Evolutionary conservation across 345 rosid species (phyloP).

Genomic region (Odontarrhena argentea): DNA sequence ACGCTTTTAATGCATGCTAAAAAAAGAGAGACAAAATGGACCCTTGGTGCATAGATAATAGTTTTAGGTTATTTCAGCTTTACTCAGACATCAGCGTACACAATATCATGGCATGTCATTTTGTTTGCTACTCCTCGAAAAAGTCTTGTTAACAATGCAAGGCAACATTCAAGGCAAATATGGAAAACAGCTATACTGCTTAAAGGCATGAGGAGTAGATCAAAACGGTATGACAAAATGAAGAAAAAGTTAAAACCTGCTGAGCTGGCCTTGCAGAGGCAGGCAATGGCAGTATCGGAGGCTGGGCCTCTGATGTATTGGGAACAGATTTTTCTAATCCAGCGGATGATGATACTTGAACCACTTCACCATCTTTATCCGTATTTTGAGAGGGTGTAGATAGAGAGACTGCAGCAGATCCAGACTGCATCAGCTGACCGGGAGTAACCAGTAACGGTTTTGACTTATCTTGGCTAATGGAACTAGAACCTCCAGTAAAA

Average conservation of each 20-base stretch:
- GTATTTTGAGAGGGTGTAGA: constrained; percentile 51
- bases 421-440: constrained; percentile 68
- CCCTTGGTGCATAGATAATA: neutral
- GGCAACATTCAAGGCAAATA: neutral
- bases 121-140: neutral
- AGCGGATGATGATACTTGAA: constrained; percentile 57
- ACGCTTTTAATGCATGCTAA: constrained; percentile 4
- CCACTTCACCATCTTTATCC: constrained; percentile 75
- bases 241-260: constrained; percentile 28
- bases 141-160: constrained; percentile 6
- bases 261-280: constrained; percentile 54
- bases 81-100: constrained; percentile 23
- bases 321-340: constrained; percentile 54
- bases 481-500: constrained; percentile 47
- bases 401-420: constrained; percentile 46
- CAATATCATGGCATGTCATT: constrained; percentile 16
- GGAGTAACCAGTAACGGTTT: constrained; percentile 68
- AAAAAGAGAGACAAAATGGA: neutral
- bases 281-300: constrained; percentile 85
- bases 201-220: neutral
- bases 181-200: neutral
- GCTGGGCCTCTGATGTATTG: constrained; percentile 58
- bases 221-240: neutral
- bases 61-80: neutral
- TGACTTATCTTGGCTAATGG: constrained; percentile 51